Percentiles rank a stretch among this genome's conserved stretches.
Evolutionary conservation across 2,329 filamentous ascomycete genomes (phyloP).

Genomic region (Graphilbum ipis-grandicollis): DNA sequence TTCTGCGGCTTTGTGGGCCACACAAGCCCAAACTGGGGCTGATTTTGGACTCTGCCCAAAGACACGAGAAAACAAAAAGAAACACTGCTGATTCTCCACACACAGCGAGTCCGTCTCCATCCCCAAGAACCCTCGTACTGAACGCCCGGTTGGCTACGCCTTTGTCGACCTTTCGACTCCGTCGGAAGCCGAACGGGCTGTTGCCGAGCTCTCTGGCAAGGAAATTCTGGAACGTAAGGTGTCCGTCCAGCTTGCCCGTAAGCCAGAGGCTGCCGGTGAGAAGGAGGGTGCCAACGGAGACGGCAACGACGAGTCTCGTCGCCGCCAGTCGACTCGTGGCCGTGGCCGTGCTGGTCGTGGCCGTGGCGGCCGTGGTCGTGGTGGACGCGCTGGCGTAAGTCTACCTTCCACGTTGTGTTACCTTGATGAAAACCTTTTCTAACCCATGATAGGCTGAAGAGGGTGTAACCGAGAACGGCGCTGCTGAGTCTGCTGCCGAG

Average conservation of each 20-base stretch:
- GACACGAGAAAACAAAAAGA: too few species aligned
- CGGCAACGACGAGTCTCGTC: constrained; percentile 47
- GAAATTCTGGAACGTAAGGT: constrained; percentile 98
- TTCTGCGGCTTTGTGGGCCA: too few species aligned
- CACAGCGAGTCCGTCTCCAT: constrained; percentile 95
- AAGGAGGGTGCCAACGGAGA: constrained; percentile 69
- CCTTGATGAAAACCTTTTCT: too few species aligned
- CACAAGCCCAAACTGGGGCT: too few species aligned
- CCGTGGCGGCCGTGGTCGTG: constrained; percentile 48
- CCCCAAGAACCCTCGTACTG: constrained; percentile 97
- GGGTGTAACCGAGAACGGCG: constrained; percentile 25
- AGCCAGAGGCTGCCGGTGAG: constrained; percentile 74
- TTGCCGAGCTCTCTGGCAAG: constrained; percentile 88
- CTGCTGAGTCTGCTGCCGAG: constrained; percentile 27
- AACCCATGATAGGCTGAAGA: too few species aligned
- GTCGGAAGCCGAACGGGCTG: constrained; percentile 86
- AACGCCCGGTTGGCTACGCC: constrained; percentile 94
- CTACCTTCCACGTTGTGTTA: too few species aligned
- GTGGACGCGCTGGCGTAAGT: constrained; percentile 43
- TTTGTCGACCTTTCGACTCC: constrained; percentile 97
- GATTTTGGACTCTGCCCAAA: too few species aligned
- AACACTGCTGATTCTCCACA: too few species aligned
- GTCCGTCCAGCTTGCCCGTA: constrained; percentile 94
- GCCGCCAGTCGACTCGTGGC: constrained; percentile 44
- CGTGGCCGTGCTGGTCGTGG: constrained; percentile 49